Conservation (phyloP, 306 rosid genomes). For the Fragaria nilgerrensis region DNA sequence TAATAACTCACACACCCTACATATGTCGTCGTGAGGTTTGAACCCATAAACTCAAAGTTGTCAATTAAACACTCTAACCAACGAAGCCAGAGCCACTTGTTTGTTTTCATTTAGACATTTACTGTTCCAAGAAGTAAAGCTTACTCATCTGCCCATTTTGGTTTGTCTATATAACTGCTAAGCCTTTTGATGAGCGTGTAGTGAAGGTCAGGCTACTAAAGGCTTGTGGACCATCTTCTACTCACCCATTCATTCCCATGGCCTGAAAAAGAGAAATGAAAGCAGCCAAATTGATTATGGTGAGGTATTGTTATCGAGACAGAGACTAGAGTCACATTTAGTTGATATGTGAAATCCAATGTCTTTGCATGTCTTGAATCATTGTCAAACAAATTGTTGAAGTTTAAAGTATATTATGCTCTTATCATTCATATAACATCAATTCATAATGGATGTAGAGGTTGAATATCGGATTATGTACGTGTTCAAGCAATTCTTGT, state of each 20-base stretch:
- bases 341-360: background rate
- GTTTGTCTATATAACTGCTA: conserved; percentile 17
- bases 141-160: conserved; percentile 27
- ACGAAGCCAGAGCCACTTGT: too few relatives aligned
- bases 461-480: background rate
- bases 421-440: background rate
- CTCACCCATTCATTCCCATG: background rate
- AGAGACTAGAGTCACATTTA: background rate
- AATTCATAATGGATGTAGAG: background rate
- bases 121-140: conserved; percentile 11
- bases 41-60: too few relatives aligned
- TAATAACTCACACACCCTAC: too few relatives aligned
- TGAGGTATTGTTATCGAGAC: background rate
- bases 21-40: too few relatives aligned
- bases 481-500: background rate
- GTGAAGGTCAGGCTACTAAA: conserved; percentile 17
- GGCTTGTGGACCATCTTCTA: conserved; percentile 26
- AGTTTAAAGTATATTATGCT: background rate
- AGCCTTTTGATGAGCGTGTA: conserved; percentile 16
- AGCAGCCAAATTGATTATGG: conserved; percentile 5
- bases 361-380: background rate
- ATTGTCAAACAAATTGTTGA: background rate
- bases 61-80: too few relatives aligned
- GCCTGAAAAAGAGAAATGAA: conserved; percentile 25
- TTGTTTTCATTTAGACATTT: background rate